Base-by-base conservation (phyloP, 1,284 basidiomycete genomes). In the Grifola frondosa region DNA sequence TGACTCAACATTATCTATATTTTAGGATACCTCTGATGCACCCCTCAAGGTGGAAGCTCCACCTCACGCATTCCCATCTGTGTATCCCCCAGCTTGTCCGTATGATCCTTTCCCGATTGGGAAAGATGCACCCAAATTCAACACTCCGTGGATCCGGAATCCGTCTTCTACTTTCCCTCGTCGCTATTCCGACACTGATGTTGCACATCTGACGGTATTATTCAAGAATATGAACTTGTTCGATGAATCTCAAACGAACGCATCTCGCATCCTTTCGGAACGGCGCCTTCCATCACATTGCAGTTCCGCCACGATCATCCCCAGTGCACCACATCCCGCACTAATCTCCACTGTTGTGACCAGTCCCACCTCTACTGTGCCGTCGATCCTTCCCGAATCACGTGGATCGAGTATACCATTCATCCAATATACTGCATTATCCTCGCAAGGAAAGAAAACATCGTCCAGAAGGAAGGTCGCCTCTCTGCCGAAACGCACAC, bases 51-150 rank as follows among this genome's bases (percentile, higher is more conserved):
- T 37, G 11, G 16, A 36, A 1, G 40, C 54, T 1, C 62, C 71
- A 1, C 48, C 47, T 0, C 67, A 73, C 40, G 69, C 68, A 0
- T 75, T 67, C 34, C 73, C 73, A 2, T 33, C 58, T 0, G 22
- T 41, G 0, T 75, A 65, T 41, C 56, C 62, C 7, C 55, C 58
- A 1, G 4, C 38, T 3, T 57, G 54, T 31, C 7, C 46, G 1
- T 51, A 60, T 23, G 44, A 67, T 36, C 60, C 62, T 2, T 64
- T 68, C 40, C 59, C 62, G 1, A 5, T 45, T 0, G 1, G 11
- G 1, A 6, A 8, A 9, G 30, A 7, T 3, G 2, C 20, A 6
- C 44, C 29, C 22, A 15, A 10, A 3, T 46, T 52, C 12, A 6
- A 28, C 0, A 21, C 30, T 6, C 44, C 46, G 6, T 52, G 50